Evolutionary conservation across 1,284 basidiomycete species (phyloP), one percentile per base, ranked within the genome.

Genomic region (Vanrija sp.): DNA sequence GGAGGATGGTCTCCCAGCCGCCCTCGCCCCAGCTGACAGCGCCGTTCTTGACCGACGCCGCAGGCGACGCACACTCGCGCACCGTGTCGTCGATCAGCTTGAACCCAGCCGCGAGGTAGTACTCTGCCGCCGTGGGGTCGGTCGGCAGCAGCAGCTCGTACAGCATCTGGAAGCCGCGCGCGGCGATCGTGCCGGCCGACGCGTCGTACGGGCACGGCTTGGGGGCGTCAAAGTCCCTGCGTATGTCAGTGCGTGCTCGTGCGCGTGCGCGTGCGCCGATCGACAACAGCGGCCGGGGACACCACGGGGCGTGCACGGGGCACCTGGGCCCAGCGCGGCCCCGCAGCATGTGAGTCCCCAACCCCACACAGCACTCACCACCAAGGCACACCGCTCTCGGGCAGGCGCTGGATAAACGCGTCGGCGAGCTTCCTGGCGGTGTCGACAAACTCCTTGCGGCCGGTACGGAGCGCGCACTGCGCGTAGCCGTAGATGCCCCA

Each of bases 401-500:
- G 50, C 8, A 72, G 65, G 9, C 55, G 48, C 2, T 49, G 49
- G n/a, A 72, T 28, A 56, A 72, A 72, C 6, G 54, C 55, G 42
- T 70, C 67, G 14, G 66, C 56, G 6, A 72, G 63, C 16, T 57
- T 60, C 6, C 61, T 45, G n/a, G 61, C 46, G 12, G 61, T 62
- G 15, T 60, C 60, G 18, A 66, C 42, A 46, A 68, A 72, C 55
- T 68, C 67, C 47, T 62, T 43, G 45, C 65, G 54, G n/a, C 69
- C 66, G 1, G 69, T 72, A n/a, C 67, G 50, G 6, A 68, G 57
- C 14, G 66, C 69, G 38, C 66, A 69, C 49, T 72, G 68, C 0
- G 66, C 65, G 42, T 64, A 72, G 1, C 70, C 70, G 48, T 72
- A 69, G 21, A 72, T 66, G 18, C 58, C 70, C 69, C 72, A 73